phyloP scores from a whole-genome alignment of 2,329 filamentous ascomycete genomes.

The Penicillium polonicum region DNA sequence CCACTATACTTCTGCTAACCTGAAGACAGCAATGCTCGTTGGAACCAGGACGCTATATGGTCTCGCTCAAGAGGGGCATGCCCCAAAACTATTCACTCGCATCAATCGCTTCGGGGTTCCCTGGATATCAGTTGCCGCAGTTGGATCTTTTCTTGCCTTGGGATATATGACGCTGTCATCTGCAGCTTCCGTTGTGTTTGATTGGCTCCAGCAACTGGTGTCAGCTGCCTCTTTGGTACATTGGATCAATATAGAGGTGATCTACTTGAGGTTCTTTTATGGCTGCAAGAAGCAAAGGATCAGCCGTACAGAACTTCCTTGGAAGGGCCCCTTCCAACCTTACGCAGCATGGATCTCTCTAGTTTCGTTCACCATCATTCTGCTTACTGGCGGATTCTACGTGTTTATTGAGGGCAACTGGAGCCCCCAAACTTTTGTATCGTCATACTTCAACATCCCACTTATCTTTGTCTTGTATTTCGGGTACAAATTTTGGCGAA shows the following conservation, averaged over 20 bases:
- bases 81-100: constrained; percentile 28
- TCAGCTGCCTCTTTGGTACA: constrained; percentile 41
- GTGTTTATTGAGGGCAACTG: constrained; percentile 16
- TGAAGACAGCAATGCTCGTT: constrained; percentile 24
- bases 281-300: constrained; percentile 40
- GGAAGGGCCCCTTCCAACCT: constrained; percentile 52
- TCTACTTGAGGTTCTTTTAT: constrained; percentile 55
- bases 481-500: constrained; percentile 37
- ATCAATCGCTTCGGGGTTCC: constrained; percentile 53
- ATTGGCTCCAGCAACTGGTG: constrained; percentile 65
- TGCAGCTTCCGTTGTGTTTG: constrained; percentile 57
- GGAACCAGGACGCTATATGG: constrained; percentile 36
- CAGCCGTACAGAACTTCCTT: constrained; percentile 42
- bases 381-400: constrained; percentile 67
- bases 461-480: constrained; percentile 53
- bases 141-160: constrained; percentile 55
- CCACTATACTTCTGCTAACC: neutral
- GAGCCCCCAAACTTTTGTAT: constrained; percentile 59
- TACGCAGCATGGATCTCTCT: constrained; percentile 57
- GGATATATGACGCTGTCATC: constrained; percentile 62
- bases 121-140: constrained; percentile 51
- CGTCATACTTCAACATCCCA: constrained; percentile 60
- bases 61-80: constrained; percentile 37
- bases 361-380: constrained; percentile 54
- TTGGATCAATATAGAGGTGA: constrained; percentile 59